Conservation (phyloP, 129 eudicot genomes). For the Helichrysum umbraculigerum region DNA sequence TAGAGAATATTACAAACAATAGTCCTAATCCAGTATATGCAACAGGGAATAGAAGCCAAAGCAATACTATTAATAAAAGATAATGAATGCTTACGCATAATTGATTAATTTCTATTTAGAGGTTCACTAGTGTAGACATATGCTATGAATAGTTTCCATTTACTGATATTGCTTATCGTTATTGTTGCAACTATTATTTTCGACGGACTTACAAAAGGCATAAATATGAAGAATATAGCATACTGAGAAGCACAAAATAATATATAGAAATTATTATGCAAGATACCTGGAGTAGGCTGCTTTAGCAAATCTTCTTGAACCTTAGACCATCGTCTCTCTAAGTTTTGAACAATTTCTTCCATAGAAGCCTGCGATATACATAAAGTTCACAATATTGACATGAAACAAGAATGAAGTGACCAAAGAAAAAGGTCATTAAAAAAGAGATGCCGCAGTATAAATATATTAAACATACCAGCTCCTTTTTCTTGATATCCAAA, state of each 20-base stretch:
- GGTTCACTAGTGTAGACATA: not conserved
- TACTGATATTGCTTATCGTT: not conserved
- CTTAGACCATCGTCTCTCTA: constrained; percentile 75
- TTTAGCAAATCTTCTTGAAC: constrained; percentile 70
- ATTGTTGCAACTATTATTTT: not conserved
- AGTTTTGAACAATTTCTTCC: constrained; percentile 56
- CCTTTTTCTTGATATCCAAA: constrained; percentile 75
- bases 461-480: constrained; percentile 53
- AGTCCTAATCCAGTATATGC: constrained; percentile 13
- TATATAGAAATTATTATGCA: not conserved
- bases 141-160: not conserved
- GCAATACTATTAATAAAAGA: constrained; percentile 8
- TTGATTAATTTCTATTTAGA: not conserved
- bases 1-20: constrained; percentile 15
- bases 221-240: not conserved
- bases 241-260: not conserved
- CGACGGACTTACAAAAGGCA: constrained; percentile 3
- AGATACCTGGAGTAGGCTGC: constrained; percentile 83
- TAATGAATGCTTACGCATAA: not conserved
- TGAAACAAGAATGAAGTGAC: not conserved
- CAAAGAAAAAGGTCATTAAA: not conserved
- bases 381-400: not conserved
- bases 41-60: constrained; percentile 1
- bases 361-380: constrained; percentile 47
- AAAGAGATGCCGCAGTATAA: not conserved